Base-by-base conservation (phyloP, 2,329 filamentous ascomycete genomes). In the Grosmannia huntii region DNA sequence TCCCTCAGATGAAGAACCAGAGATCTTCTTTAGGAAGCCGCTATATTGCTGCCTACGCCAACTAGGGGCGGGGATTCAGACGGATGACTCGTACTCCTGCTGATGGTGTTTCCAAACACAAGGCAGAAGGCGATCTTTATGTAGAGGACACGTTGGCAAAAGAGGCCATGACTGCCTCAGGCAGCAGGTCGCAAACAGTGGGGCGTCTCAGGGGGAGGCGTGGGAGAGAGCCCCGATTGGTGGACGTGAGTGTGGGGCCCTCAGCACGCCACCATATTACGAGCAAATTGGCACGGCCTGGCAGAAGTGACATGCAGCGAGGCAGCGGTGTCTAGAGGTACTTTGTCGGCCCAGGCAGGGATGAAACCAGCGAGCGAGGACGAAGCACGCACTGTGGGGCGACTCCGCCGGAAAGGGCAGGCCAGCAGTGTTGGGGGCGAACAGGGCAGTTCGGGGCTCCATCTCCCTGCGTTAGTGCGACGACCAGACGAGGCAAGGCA, bases 71-170 rank as follows among this genome's bases (percentile, higher is more conserved):
- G 21, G n/a, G 21, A 44, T 59, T 16, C 21, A 44, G 44, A 36
- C 44, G 49, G n/a, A 55, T 59, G 58, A 58, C 58, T 58, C 48
- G 44, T 56, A 36, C 54, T 21, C n/a, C n/a, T 7, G 44, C 36
- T 25, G 38, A 14, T 19, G 51, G 11, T 10, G n/a, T 53, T 6
- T 38, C 21, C 21, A 25, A 16, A 19, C 23, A 25, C 10, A 46
- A 53, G 60, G 57, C 48, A 55, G 49, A 50, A 46, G 49, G 46
- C 38, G 27, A 41, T 23, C 55, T 49, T 63, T 64, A 49, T 61
- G 62, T 64, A 63, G 63, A 64, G 63, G 63, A 61, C 63, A 64
- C 63, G 61, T 64, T 52, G 60, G 21, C 60, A 53, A 3, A 59
- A 61, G 56, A 23, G 23, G 23, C 27, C 23, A 27, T 57, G 38